Base-by-base conservation (phyloP, 345 rosid species). In the Heritiera littoralis region DNA sequence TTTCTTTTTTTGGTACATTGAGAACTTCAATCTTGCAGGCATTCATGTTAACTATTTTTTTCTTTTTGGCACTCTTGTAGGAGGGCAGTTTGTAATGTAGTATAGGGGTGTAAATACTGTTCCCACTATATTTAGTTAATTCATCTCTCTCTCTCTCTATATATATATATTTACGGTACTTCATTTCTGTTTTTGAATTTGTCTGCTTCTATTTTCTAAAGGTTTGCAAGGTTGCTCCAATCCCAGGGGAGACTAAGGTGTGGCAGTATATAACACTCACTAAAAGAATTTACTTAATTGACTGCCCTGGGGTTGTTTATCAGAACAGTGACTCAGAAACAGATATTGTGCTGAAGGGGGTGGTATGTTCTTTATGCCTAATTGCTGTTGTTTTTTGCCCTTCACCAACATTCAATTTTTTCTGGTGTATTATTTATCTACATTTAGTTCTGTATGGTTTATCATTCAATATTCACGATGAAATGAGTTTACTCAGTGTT, bases 151-250 rank as follows among this genome's bases (percentile, higher is more conserved):
- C 28, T 23, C 28, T 23, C 28, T 23, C 28, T 23, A 23, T 23
- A 23, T 23, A n/a, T 43, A 43, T 58, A 4, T 68, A 6, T 28
- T 3, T 3, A 2, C 0, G 12, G 10, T 28, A 9, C 14, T 7
- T 32, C 38, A 35, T 63, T 40, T 46, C 3, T 38, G 66, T 6
- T 72, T 35, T 38, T 64, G 9, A n/a, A 51, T 52, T 59, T 55
- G 61, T 69, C 17, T 75, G 5, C 55, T 38, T 59, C 76, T 81
- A 11, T 20, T 11, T 35, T 59, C 3, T 23, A 55, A 48, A 95
- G 99, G 98, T 96, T 76, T 94, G 99, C 90, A 96, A 91, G 87
- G 99, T 92, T 78, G 99, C 99, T 83, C 98, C 99, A 32, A 94
- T 96, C 79, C 99, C 99, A 1, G 99, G 98, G 75, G 99, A 96